Base-by-base conservation (phyloP, 106 monocot species). In the Dioscorea dumetorum region DNA sequence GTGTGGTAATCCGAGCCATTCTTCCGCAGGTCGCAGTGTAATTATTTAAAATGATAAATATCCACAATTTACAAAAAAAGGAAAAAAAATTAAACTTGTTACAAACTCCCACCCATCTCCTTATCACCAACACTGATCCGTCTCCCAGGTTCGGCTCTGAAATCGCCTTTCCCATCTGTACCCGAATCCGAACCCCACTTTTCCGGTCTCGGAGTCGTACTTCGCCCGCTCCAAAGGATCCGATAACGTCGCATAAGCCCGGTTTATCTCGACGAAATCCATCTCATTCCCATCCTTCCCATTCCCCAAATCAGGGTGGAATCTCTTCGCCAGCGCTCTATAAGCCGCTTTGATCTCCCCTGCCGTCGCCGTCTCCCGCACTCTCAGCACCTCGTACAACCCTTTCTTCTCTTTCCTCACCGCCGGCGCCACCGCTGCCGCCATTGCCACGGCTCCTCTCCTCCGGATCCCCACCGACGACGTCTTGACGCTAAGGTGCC, bases 311-410 rank as follows among this genome's bases (percentile, higher is more conserved):
- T 87, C 87, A n/a, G 83, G 87, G 62, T 87, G 87, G 69, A 75
- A 75, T 62, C 75, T 49, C 78, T 88, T 88, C 62, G 87, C 87
- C 48, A 84, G 59, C 9, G 83, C 53, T 22, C 87, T 75, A 78
- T 88, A 88, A 4, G 87, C 87, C 24, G 61, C 72, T 70, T 88
- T 83, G 66, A 88, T 81, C 73, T 88, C 83, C 48, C 16, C 49
- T 12, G 50, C 28, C 24, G 81, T 58, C n/a, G 87, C 87, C 33
- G 81, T 67, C 60, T 81, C 63, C 66, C 64, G 53, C 56, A 84
- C 70, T n/a, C 57, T 50, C 56, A 88, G 78, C 31, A 84, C 78
- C 63, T 69, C 78, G 72, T 88, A 88, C 16, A 72, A 67, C 48
- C 62, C 76, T 67, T 32, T 62, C 58, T 13, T 17, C 24, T 63